Conservation (phyloP, 495 filamentous ascomycete species). For the Annulohypoxylon bovei region DNA sequence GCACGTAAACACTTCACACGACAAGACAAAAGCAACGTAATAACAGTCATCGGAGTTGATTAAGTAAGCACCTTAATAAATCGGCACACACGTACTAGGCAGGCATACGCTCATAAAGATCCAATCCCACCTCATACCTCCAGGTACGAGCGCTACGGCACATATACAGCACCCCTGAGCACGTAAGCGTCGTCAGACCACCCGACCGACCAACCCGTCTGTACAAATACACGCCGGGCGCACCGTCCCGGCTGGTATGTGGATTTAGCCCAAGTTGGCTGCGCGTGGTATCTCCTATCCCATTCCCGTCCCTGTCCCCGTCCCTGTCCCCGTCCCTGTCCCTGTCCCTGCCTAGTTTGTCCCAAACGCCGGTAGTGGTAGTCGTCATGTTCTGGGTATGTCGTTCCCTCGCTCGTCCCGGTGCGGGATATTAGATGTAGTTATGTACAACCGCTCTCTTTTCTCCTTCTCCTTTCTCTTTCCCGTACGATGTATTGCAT, state of each 20-base stretch:
- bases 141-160: background rate
- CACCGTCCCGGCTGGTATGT: background rate
- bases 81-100: background rate
- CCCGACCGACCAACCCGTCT: background rate
- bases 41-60: conserved; percentile 3
- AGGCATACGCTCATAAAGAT: background rate
- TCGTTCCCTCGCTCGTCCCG: background rate
- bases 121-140: background rate
- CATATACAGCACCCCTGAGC: background rate
- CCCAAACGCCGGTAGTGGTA: background rate
- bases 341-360: background rate
- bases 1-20: background rate
- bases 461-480: background rate
- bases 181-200: background rate
- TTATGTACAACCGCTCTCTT: conserved; percentile 4
- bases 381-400: background rate
- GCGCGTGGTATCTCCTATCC: background rate
- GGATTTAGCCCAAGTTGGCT: conserved; percentile 6
- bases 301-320: background rate
- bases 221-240: conserved; percentile 1
- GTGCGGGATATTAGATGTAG: background rate
- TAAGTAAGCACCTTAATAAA: background rate
- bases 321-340: background rate
- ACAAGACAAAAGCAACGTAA: background rate
- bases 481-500: background rate